Evolutionary conservation across 192 early-diverging fungal species (phyloP).

Genomic region (Geranomyces variabilis): DNA sequence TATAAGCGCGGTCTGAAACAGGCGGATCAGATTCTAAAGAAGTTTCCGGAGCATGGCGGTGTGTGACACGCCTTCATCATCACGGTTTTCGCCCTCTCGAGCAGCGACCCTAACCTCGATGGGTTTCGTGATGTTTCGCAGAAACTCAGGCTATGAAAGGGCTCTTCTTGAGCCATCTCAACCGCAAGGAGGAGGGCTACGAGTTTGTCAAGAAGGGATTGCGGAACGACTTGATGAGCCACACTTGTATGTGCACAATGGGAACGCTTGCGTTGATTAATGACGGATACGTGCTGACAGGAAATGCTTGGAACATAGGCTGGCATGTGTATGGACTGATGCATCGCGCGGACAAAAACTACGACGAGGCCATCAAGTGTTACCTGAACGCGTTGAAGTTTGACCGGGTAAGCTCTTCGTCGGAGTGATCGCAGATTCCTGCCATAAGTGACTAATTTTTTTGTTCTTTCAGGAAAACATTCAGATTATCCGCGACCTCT

Average conservation of each 20-base stretch:
- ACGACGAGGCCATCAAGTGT: slow-evolving; percentile 88
- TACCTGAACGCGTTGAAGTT: slow-evolving; percentile 85
- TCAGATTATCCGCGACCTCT: slow-evolving; percentile 89
- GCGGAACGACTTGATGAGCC: slow-evolving; percentile 75
- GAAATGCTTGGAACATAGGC: slow-evolving; percentile 43
- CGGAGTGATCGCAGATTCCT: neutral
- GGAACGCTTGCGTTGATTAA: neutral
- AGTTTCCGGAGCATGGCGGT: slow-evolving; percentile 91
- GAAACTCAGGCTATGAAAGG: slow-evolving; percentile 96
- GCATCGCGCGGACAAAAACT: slow-evolving; percentile 89
- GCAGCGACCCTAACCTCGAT: neutral
- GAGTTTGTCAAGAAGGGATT: slow-evolving; percentile 85
- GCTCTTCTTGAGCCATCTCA: slow-evolving; percentile 85
- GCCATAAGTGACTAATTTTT: slow-evolving; percentile 6
- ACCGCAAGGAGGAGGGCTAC: slow-evolving; percentile 90
- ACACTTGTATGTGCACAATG: slow-evolving; percentile 71
- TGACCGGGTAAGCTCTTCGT: slow-evolving; percentile 62
- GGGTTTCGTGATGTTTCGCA: slow-evolving; percentile 15
- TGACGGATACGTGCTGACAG: too few species aligned
- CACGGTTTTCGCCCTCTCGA: too few species aligned
- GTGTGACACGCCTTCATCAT: slow-evolving; percentile 13
- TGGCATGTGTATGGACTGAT: slow-evolving; percentile 98
- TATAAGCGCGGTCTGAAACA: slow-evolving; percentile 94
- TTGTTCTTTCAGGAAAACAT: slow-evolving; percentile 71
- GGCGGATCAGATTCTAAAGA: slow-evolving; percentile 91